Evolutionary conservation across 2,329 filamentous ascomycete genomes (phyloP), one percentile per base, ranked within the genome.

Genomic region (Botrytis sinoallii): DNA sequence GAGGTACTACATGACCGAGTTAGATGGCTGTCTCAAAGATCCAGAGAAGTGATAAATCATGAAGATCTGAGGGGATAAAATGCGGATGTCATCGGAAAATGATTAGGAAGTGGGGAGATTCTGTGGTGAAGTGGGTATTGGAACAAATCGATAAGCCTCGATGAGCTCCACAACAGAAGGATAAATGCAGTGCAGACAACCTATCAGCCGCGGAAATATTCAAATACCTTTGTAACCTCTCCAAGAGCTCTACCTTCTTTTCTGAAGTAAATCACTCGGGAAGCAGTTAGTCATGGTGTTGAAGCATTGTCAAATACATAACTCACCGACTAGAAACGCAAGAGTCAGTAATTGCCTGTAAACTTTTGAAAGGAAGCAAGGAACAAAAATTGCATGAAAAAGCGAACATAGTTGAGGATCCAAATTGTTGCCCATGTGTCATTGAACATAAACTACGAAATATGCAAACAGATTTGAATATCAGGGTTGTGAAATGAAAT

Each of bases 201-300:
- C 63, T 38, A 44, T 59, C 44, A 68, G 40, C 29, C 48, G 70
- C 63, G 12, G 61, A 68, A 72, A 72, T 60, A 60, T 44, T 59
- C n/a, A 72, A 72, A 77, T 79, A 81, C 79, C 77, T 81, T 80
- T 74, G 79, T 81, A 52, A 99, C 96, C 83, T 99, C 96, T 71
- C 96, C 96, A 10, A 98, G 86, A 55, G 95, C 96, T 78, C 96
- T 89, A 46, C 96, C 96, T 85, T 99, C 96, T 83, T 99, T 99
- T 78, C 96, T 91, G 89, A 98, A 99, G 83, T 99, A 99, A 82
- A 98, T 98, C 71, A 98, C 96, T 46, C 18, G 25, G n/a, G 48
- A 55, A 57, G 55, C n/a, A 42, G 12, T 68, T 68, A 68, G 66
- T 68, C 29, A 32, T 57, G 66, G 38, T 32, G n/a, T 42, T 68